Evolutionary conservation across 768 basidiomycete genomes (phyloP), one percentile per base, ranked within the genome.

Genomic region (Boletus speciosus): DNA sequence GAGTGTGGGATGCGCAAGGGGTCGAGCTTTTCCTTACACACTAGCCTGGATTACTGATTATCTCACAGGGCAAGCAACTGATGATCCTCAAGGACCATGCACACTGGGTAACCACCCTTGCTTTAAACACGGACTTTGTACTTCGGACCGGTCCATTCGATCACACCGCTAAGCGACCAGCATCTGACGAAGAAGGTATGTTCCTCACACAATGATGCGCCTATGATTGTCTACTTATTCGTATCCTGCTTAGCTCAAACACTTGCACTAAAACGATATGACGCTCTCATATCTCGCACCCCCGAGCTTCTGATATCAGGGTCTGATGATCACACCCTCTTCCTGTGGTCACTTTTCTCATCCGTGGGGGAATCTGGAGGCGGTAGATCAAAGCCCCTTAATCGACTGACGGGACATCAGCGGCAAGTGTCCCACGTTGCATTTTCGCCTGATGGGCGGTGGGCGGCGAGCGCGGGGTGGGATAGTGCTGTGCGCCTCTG

Each of bases 81-180:
- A 81, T 95, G 62, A 85, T 86, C 0, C 74, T 98, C 27, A 93
- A 91, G 69, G 94, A 98, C 57, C 96, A 99, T 63, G 97, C 94
- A 0, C 97, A 99, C 65, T 98, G 95, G 96, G 97, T 99, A 8
- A 99, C 95, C 19, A 98, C 95, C 0, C 82, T 99, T 41, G 86
- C 97, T 4, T 78, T 98, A 51, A 96, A 94, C 70, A 95, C 95
- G 10, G 96, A 99, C 67, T 97, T 95, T 64, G 84, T 96, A 27
- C 79, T 97, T 5, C 86, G 95, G 23, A 98, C 96, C 0, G 96
- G 96, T 0, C 94, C 96, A 0, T 98, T 90, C 62, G 94, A 98
- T 68, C 91, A 97, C 61, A 88, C 80, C 1, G 83, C 81, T 41
- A 94, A 90, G 71, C 80, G 78, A 51, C 89, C 93, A 0, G 72